Evolutionary conservation across 2,329 filamentous ascomycete genomes (phyloP).

Genomic region (Talaromyces sp.): DNA sequence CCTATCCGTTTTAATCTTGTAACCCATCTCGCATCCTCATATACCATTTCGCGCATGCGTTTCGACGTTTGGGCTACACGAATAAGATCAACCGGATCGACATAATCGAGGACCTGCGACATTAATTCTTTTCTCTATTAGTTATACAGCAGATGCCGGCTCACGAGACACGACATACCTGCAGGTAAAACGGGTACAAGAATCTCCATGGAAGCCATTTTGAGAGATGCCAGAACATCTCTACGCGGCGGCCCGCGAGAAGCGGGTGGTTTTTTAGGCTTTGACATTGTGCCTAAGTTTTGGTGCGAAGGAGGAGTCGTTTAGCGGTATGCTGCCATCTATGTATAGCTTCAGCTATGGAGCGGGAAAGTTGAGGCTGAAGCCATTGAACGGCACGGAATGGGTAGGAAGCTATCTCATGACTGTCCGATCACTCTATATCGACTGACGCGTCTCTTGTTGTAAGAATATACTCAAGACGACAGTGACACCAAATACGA

Average conservation of each 20-base stretch:
- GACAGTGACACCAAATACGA: not conserved
- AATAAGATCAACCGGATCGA: slow-evolving; percentile 80
- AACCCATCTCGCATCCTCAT: slow-evolving; percentile 95
- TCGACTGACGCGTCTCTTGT: not conserved
- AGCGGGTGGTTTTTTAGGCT: slow-evolving; percentile 45
- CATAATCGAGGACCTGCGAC: slow-evolving; percentile 80
- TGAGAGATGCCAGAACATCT: slow-evolving; percentile 70
- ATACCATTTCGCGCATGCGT: slow-evolving; percentile 95
- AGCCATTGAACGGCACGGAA: slow-evolving; percentile 6
- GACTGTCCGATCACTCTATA: not conserved
- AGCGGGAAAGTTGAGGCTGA: not conserved
- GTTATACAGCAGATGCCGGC: slow-evolving; percentile 10
- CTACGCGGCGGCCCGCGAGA: slow-evolving; percentile 37
- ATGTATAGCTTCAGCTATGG: not conserved
- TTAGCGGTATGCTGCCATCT: not conserved
- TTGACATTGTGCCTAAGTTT: slow-evolving; percentile 42
- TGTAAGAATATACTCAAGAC: not conserved
- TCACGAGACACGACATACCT: slow-evolving; percentile 51
- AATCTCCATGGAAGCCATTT: slow-evolving; percentile 75
- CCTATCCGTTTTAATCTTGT: slow-evolving; percentile 80
- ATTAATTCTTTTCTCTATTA: slow-evolving; percentile 67
- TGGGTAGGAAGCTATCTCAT: not conserved
- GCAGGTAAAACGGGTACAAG: slow-evolving; percentile 76
- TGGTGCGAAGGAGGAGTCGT: slow-evolving; percentile 24
- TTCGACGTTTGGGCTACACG: slow-evolving; percentile 79